Percentiles rank a stretch among this genome's conserved stretches.
phyloP scores from a whole-genome alignment of 2,329 filamentous ascomycete genomes.

The Alternaria alternata region DNA sequence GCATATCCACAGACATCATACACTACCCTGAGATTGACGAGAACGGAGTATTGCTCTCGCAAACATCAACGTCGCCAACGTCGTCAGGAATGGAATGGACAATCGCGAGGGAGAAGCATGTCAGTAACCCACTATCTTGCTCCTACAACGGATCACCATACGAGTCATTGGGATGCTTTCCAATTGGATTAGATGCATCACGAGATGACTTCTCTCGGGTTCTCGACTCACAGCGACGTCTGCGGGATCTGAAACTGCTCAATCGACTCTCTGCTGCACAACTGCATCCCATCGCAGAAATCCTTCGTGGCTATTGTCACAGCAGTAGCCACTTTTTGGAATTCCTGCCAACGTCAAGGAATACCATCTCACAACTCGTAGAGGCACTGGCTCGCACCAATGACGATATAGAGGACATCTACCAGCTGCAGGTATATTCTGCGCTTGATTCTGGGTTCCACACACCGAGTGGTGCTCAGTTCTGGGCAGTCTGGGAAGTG shows the following conservation, averaged over 20 bases:
- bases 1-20: slow-evolving; percentile 41
- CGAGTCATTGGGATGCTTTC: slow-evolving; percentile 46
- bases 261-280: slow-evolving; percentile 34
- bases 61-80: slow-evolving; percentile 26
- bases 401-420: slow-evolving; percentile 39
- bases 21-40: slow-evolving; percentile 46
- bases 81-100: slow-evolving; percentile 41
- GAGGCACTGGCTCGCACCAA: slow-evolving; percentile 30
- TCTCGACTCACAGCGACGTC: slow-evolving; percentile 41
- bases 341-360: slow-evolving; percentile 29
- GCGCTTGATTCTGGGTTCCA: slow-evolving; percentile 52
- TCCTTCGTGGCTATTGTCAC: slow-evolving; percentile 25
- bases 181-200: slow-evolving; percentile 45
- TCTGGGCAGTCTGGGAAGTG: slow-evolving; percentile 48
- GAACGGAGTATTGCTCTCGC: slow-evolving; percentile 34
- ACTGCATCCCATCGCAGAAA: slow-evolving; percentile 29
- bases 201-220: slow-evolving; percentile 44
- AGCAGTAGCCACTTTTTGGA: slow-evolving; percentile 28
- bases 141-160: slow-evolving; percentile 41
- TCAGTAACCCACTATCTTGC: slow-evolving; percentile 44
- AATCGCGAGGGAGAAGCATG: slow-evolving; percentile 30
- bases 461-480: slow-evolving; percentile 42
- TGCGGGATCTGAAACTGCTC: slow-evolving; percentile 42
- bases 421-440: slow-evolving; percentile 42
- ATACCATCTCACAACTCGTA: slow-evolving; percentile 35